Percentiles rank a stretch among this genome's conserved stretches.
Evolutionary conservation across 805 yeast genomes (phyloP).

Genomic region (Sugiyamaella mastotermitis): DNA sequence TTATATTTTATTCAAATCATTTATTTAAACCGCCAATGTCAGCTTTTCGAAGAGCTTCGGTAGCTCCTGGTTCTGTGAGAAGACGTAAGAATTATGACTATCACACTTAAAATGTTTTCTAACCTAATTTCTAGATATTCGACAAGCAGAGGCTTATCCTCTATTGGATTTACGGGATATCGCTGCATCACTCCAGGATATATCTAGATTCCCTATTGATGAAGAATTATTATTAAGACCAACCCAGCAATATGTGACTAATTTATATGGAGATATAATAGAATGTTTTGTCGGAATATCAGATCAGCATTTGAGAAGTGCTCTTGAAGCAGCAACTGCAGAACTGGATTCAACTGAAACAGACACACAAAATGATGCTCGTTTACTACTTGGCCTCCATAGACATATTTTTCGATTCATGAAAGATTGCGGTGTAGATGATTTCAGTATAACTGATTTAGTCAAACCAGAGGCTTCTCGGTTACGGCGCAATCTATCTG

Average conservation of each 20-base stretch:
- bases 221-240: constrained; percentile 58
- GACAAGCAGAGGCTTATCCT: constrained; percentile 39
- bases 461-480: constrained; percentile 70
- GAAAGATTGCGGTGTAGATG: constrained; percentile 67
- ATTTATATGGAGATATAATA: constrained; percentile 53
- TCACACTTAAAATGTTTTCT: not conserved
- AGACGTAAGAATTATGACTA: constrained; percentile 4
- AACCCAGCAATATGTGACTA: constrained; percentile 46
- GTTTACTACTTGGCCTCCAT: constrained; percentile 47
- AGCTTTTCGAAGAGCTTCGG: constrained; percentile 6
- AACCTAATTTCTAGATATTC: not conserved
- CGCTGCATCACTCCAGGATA: constrained; percentile 48
- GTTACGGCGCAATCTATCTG: constrained; percentile 62
- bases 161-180: constrained; percentile 55
- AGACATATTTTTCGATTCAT: constrained; percentile 57
- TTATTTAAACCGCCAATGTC: constrained; percentile 3
- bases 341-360: constrained; percentile 30
- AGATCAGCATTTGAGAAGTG: constrained; percentile 26
- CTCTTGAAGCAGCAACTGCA: constrained; percentile 29
- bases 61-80: constrained; percentile 8
- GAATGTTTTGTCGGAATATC: constrained; percentile 55
- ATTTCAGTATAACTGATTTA: constrained; percentile 69
- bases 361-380: constrained; percentile 34
- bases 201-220: constrained; percentile 30
- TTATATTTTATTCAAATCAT: too few relatives aligned